Conservation (phyloP, 2,329 filamentous ascomycete species). For the Fusarium beomiforme region DNA sequence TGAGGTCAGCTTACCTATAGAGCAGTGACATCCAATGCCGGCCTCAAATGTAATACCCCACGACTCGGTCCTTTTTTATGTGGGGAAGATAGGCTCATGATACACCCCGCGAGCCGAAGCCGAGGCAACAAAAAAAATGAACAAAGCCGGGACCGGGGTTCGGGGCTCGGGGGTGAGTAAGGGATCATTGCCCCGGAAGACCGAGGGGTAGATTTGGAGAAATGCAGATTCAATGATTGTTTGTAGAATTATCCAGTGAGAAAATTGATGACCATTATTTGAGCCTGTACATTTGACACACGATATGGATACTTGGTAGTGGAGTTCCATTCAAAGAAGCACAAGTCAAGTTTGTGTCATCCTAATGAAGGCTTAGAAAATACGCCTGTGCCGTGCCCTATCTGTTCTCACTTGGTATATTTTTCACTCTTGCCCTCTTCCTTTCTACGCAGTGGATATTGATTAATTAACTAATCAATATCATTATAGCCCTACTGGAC, state of each 20-base stretch:
- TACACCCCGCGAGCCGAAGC: conserved; percentile 42
- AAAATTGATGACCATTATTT: background rate
- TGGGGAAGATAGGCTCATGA: conserved; percentile 30
- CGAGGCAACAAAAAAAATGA: conserved; percentile 35
- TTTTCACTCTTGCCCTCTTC: background rate
- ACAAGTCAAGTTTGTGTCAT: background rate
- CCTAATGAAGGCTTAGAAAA: conserved; percentile 2
- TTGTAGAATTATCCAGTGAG: background rate
- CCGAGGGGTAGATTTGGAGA: conserved; percentile 27
- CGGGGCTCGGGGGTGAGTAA: conserved; percentile 33
- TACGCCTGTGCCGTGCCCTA: conserved; percentile 30
- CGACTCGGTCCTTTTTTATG: conserved; percentile 23
- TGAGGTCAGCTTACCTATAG: background rate
- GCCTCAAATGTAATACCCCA: background rate
- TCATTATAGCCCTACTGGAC: background rate
- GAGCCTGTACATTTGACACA: background rate
- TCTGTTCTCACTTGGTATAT: background rate
- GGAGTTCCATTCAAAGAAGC: conserved; percentile 11
- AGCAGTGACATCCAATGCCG: background rate
- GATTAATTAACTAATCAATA: background rate
- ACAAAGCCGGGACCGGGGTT: conserved; percentile 35
- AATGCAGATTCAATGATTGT: background rate
- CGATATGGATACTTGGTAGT: conserved; percentile 8
- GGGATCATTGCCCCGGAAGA: conserved; percentile 32
- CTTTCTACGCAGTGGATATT: background rate